Evolutionary conservation across 148 eudicot genomes (phyloP).

Genomic region (Bassia scoparia): DNA sequence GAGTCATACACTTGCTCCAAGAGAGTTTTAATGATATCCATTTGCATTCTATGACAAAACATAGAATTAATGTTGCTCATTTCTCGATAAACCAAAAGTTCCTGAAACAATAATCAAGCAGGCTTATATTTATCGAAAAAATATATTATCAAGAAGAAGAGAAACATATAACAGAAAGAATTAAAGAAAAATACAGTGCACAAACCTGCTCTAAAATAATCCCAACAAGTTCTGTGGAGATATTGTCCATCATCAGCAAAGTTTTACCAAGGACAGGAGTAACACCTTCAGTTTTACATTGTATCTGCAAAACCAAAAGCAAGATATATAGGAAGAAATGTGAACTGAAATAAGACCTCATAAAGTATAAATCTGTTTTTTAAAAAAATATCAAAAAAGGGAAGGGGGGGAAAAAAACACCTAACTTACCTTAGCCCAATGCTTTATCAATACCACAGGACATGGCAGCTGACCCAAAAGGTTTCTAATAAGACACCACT

Average conservation of each 20-base stretch:
- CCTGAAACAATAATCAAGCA: constrained; percentile 43
- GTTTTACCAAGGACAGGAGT: constrained; percentile 42
- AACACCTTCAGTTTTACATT: constrained; percentile 36
- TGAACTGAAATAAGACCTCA: constrained; percentile 1
- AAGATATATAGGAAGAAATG: constrained; percentile 20
- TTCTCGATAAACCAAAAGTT: constrained; percentile 62
- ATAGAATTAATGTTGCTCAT: constrained; percentile 41
- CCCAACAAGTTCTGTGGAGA: constrained; percentile 45
- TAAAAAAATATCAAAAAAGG: no score
- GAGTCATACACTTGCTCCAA: constrained; percentile 49
- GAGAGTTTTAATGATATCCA: constrained; percentile 51
- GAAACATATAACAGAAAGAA: neutral
- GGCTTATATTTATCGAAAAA: constrained; percentile 1
- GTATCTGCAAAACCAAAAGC: constrained; percentile 43
- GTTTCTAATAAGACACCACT: constrained; percentile 65
- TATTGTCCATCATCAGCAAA: constrained; percentile 27
- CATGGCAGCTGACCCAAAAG: constrained; percentile 43
- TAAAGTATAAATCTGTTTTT: neutral
- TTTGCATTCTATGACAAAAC: constrained; percentile 59
- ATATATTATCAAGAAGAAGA: neutral
- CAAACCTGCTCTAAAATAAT: constrained; percentile 74
- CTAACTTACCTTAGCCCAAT: constrained; percentile 76
- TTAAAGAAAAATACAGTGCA: constrained; percentile 3
- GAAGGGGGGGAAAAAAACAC: no score
- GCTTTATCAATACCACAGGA: constrained; percentile 63